Evolutionary conservation across 306 rosid species (phyloP).

Genomic region (Cucumis hystrix): DNA sequence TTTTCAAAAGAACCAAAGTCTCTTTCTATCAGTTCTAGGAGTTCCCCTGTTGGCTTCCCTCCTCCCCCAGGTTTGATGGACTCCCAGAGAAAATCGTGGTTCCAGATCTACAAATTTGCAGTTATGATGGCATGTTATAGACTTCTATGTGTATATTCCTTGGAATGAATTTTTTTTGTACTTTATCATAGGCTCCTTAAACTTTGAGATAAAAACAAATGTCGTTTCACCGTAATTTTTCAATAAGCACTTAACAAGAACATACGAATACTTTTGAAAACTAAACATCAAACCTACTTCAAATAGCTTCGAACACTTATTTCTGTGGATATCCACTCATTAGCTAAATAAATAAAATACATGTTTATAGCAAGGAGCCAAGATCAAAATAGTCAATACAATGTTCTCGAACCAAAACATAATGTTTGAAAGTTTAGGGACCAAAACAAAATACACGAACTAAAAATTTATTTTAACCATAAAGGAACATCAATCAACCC

Average conservation of each 20-base stretch:
- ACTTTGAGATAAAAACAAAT: neutral
- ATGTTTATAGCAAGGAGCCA: neutral
- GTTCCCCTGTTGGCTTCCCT: constrained; percentile 69
- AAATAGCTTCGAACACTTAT: neutral
- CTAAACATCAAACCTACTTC: neutral
- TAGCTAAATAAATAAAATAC: neutral
- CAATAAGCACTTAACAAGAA: neutral
- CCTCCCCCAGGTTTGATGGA: constrained; percentile 89
- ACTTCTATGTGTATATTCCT: neutral
- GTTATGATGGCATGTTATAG: neutral
- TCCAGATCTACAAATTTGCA: constrained; percentile 40
- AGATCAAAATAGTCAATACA: neutral
- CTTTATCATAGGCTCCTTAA: neutral
- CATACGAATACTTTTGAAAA: neutral
- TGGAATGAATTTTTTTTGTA: too few relatives aligned
- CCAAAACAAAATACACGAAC: neutral
- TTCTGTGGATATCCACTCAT: neutral
- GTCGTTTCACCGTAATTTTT: neutral
- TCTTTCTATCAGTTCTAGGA: constrained; percentile 67
- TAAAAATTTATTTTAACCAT: neutral
- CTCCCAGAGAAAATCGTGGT: constrained; percentile 44
- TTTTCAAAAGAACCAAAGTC: constrained; percentile 71
- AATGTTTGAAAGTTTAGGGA: neutral
- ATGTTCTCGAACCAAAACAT: neutral
- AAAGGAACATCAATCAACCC: neutral